Evolutionary conservation across 2,329 filamentous ascomycete genomes (phyloP).

Genomic region (Helminthosporium solani): DNA sequence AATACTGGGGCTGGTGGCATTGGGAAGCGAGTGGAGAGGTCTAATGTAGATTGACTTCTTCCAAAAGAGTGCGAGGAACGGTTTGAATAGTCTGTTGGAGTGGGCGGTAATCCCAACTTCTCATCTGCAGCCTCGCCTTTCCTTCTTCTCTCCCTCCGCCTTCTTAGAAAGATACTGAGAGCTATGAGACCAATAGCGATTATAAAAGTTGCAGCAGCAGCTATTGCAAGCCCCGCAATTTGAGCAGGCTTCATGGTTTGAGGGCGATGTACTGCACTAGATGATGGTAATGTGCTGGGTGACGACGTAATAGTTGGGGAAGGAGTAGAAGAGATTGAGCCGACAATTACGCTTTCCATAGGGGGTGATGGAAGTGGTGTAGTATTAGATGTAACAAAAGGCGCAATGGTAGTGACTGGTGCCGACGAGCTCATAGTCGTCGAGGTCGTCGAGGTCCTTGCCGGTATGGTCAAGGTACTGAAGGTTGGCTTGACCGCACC

Average conservation of each 20-base stretch:
- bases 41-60: slow-evolving; percentile 7
- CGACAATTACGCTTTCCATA: slow-evolving; percentile 25
- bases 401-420: slow-evolving; percentile 8
- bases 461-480: slow-evolving; percentile 34
- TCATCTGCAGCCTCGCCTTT: slow-evolving; percentile 15
- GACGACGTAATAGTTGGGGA: slow-evolving; percentile 26
- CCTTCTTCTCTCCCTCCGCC: slow-evolving; percentile 31
- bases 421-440: slow-evolving; percentile 11
- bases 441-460: slow-evolving; percentile 20
- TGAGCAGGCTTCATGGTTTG: slow-evolving; percentile 39
- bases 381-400: slow-evolving; percentile 14
- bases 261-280: slow-evolving; percentile 16
- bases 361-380: slow-evolving; percentile 11
- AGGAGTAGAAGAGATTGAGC: slow-evolving; percentile 27
- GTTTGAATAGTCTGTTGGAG: slow-evolving; percentile 12
- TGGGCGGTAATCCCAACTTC: slow-evolving; percentile 17
- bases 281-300: slow-evolving; percentile 17
- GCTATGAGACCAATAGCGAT: slow-evolving; percentile 43
- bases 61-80: slow-evolving; percentile 26
- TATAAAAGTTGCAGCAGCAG: slow-evolving; percentile 39
- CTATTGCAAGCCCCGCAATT: slow-evolving; percentile 42
- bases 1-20: slow-evolving; percentile 17
- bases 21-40: slow-evolving; percentile 17
- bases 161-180: slow-evolving; percentile 38
- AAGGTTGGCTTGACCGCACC: slow-evolving; percentile 40